Conservation (phyloP, 768 basidiomycete species). For the Russula sp. region DNA sequence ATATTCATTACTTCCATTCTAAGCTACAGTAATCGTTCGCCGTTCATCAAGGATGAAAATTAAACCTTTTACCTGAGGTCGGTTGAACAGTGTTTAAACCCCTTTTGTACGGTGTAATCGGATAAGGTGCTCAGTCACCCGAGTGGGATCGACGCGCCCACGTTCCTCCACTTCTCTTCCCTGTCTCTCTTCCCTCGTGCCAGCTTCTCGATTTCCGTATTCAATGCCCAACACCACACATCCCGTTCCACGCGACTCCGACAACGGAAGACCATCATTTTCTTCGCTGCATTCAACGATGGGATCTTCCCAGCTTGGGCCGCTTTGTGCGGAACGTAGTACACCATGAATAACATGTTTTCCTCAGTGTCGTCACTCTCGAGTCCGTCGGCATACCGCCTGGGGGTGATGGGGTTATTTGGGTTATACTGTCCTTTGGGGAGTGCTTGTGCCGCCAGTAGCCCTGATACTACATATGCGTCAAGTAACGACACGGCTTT, state of each 20-base stretch:
- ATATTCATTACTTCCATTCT: conserved; percentile 5
- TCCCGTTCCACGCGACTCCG: conserved; percentile 87
- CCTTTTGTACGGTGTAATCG: not conserved
- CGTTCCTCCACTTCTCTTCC: conserved; percentile 63
- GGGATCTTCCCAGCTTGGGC: conserved; percentile 39
- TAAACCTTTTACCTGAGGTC: not conserved
- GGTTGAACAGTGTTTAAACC: not conserved
- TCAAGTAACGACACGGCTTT: conserved; percentile 63
- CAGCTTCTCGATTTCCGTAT: conserved; percentile 82
- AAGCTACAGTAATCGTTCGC: not conserved
- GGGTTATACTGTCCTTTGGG: conserved; percentile 62
- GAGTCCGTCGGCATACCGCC: conserved; percentile 86
- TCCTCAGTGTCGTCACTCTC: conserved; percentile 85
- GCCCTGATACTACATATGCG: conserved; percentile 85
- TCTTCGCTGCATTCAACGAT: conserved; percentile 54
- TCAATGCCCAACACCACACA: conserved; percentile 93
- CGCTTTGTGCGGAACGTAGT: conserved; percentile 48
- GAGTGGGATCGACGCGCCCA: conserved; percentile 48
- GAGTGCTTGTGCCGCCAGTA: conserved; percentile 65
- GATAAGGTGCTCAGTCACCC: not conserved
- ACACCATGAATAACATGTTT: conserved; percentile 83
- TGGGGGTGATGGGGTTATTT: conserved; percentile 50
- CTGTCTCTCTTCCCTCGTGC: conserved; percentile 58
- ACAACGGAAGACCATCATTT: conserved; percentile 63
- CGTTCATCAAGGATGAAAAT: not conserved